A percentile compares a stretch with the other conserved stretches of the same genome.
These are phyloP conservation scores for Coemansia sp. DNA, from an alignment of 192 early-diverging fungal genomes.

Conservation along the genomic window DNA sequence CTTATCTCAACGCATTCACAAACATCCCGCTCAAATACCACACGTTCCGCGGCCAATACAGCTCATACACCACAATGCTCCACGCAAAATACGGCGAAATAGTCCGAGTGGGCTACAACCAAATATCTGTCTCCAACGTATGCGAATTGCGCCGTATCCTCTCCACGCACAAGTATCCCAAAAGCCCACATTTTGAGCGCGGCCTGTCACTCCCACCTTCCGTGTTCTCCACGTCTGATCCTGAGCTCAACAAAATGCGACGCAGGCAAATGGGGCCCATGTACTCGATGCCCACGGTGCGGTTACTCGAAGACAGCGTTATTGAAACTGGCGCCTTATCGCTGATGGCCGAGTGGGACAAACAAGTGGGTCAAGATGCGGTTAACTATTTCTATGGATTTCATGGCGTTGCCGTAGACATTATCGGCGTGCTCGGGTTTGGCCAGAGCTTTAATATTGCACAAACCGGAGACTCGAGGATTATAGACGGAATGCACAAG, in stretches of 20 bases:
- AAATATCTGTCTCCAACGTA: conserved; percentile 29
- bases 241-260: conserved; percentile 31
- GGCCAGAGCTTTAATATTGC: conserved; percentile 30
- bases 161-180: conserved; percentile 38
- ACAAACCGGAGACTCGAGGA: conserved; percentile 8
- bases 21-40: conserved; percentile 26
- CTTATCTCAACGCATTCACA: conserved; percentile 26
- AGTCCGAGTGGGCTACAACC: conserved; percentile 41
- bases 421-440: conserved; percentile 43
- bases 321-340: conserved; percentile 26
- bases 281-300: conserved; percentile 25
- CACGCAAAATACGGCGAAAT: conserved; percentile 41
- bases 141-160: conserved; percentile 28
- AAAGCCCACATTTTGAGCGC: conserved; percentile 31
- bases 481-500: conserved; percentile 23
- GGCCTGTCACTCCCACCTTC: conserved; percentile 14
- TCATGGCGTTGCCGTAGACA: conserved; percentile 36
- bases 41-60: conserved; percentile 24
- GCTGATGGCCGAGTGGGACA: conserved; percentile 37
- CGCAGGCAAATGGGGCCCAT: conserved; percentile 31
- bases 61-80: conserved; percentile 15
- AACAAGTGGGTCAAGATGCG: not conserved
- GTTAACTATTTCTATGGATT: conserved; percentile 48
- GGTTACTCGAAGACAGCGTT: conserved; percentile 18
- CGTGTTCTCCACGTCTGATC: conserved; percentile 37